These are phyloP conservation scores for Boletus reticulatus DNA, from an alignment of 768 basidiomycete genomes.

Conservation along the genomic window DNA sequence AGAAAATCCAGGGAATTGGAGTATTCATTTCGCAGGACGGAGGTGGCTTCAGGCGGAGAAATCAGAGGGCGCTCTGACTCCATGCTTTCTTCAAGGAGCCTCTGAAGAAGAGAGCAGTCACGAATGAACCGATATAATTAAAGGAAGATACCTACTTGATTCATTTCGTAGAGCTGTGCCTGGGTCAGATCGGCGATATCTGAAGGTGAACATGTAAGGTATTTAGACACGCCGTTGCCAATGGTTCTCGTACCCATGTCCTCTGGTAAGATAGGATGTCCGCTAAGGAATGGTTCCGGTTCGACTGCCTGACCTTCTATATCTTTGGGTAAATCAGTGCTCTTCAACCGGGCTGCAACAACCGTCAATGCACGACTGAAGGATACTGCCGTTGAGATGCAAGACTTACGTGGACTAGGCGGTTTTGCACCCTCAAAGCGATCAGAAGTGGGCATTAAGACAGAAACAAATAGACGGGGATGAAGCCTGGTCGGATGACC, in stretches of 20 bases:
- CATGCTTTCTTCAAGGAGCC: conserved; percentile 38
- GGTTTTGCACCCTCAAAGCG: conserved; percentile 1
- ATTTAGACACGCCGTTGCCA: background rate
- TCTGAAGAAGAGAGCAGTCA: conserved; percentile 27
- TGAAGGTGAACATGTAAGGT: conserved; percentile 12
- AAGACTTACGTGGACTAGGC: conserved; percentile 27
- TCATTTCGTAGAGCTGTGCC: conserved; percentile 39
- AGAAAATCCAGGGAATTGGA: conserved; percentile 57
- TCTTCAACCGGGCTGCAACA: conserved; percentile 24
- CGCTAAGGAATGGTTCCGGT: conserved; percentile 23
- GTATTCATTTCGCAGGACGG: conserved; percentile 63
- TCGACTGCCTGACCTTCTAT: background rate
- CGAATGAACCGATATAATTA: background rate
- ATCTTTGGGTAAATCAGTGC: conserved; percentile 24
- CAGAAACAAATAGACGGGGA: too few species aligned
- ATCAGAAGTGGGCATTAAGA: conserved; percentile 10
- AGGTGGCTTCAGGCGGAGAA: conserved; percentile 50
- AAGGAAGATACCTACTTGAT: conserved; percentile 30
- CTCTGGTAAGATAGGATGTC: conserved; percentile 29
- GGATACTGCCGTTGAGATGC: background rate
- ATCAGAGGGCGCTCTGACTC: conserved; percentile 49
- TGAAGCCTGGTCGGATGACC: too few species aligned
- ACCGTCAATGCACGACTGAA: background rate
- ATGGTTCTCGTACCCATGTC: conserved; percentile 25
- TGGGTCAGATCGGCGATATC: conserved; percentile 34